Percentiles rank a stretch among this genome's conserved stretches.
phyloP scores from a whole-genome alignment of 257 asterid genomes.

The Lithospermum erythrorhizon region DNA sequence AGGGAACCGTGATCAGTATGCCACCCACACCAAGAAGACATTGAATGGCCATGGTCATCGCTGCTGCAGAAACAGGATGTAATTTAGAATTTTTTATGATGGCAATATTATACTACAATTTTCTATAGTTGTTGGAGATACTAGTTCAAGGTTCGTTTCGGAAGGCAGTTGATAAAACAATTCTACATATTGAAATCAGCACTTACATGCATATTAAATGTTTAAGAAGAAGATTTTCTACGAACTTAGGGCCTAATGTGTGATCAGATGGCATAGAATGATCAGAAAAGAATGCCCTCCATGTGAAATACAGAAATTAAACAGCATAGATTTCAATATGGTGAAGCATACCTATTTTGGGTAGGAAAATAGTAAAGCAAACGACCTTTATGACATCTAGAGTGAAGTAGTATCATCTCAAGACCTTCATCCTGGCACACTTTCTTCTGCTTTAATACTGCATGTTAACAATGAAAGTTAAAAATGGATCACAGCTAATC shows the following conservation, averaged over 20 bases:
- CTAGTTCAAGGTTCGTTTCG: not conserved
- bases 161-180: not conserved
- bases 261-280: not conserved
- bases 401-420: slow-evolving; percentile 46
- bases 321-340: not conserved
- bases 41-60: slow-evolving; percentile 25
- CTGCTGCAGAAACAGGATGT: slow-evolving; percentile 24
- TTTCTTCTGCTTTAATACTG: slow-evolving; percentile 39
- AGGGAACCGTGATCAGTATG: slow-evolving; percentile 95
- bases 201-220: not conserved
- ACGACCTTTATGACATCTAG: slow-evolving; percentile 95
- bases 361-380: slow-evolving; percentile 74
- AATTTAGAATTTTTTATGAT: not conserved
- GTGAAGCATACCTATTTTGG: slow-evolving; percentile 33
- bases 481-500: not conserved
- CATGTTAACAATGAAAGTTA: slow-evolving; percentile 8
- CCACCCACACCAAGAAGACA: slow-evolving; percentile 98
- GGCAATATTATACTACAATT: not conserved
- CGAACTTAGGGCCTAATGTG: not conserved
- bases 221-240: not conserved
- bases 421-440: slow-evolving; percentile 41
- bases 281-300: not conserved
- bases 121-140: not conserved
- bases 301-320: slow-evolving; percentile 3
- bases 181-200: not conserved